A percentile compares a stretch with the other conserved stretches of the same genome.
These are phyloP conservation scores for Leucocoprinus sp. DNA, from an alignment of 768 basidiomycete species.

Conservation along the genomic window DNA sequence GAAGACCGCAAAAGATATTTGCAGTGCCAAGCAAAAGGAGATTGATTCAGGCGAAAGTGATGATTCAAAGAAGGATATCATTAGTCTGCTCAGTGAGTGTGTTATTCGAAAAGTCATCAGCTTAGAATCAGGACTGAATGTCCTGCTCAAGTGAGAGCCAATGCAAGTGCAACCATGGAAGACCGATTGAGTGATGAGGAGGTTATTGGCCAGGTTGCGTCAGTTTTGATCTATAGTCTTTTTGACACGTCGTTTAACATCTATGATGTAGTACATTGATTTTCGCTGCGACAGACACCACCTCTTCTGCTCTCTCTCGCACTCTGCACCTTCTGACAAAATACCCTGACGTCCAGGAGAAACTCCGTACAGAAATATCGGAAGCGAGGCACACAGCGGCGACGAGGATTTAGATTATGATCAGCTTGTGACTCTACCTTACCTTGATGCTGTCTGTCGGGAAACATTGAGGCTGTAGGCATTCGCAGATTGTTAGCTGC, in stretches of 20 bases:
- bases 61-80: slow-evolving; percentile 26
- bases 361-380: slow-evolving; percentile 26
- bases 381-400: slow-evolving; percentile 19
- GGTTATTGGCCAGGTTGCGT: slow-evolving; percentile 24
- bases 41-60: slow-evolving; percentile 23
- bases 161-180: slow-evolving; percentile 22
- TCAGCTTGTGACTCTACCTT: slow-evolving; percentile 26
- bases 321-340: slow-evolving; percentile 25
- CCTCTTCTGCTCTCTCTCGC: slow-evolving; percentile 28
- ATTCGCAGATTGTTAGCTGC: background rate
- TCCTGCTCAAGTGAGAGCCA: slow-evolving; percentile 23
- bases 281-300: slow-evolving; percentile 37
- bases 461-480: slow-evolving; percentile 32
- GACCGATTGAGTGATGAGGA: slow-evolving; percentile 27
- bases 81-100: slow-evolving; percentile 33
- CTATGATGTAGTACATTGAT: slow-evolving; percentile 23
- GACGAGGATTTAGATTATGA: slow-evolving; percentile 27
- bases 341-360: slow-evolving; percentile 30
- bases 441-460: slow-evolving; percentile 32
- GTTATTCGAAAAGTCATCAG: background rate
- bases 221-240: background rate
- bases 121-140: background rate
- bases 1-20: slow-evolving; percentile 25
- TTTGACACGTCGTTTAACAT: background rate
- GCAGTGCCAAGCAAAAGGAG: slow-evolving; percentile 25